A percentile compares a stretch with the other conserved stretches of the same genome.
Evolutionary conservation across 139 green algal species (phyloP).

Genomic region (Astrephomene gubernaculifera): DNA sequence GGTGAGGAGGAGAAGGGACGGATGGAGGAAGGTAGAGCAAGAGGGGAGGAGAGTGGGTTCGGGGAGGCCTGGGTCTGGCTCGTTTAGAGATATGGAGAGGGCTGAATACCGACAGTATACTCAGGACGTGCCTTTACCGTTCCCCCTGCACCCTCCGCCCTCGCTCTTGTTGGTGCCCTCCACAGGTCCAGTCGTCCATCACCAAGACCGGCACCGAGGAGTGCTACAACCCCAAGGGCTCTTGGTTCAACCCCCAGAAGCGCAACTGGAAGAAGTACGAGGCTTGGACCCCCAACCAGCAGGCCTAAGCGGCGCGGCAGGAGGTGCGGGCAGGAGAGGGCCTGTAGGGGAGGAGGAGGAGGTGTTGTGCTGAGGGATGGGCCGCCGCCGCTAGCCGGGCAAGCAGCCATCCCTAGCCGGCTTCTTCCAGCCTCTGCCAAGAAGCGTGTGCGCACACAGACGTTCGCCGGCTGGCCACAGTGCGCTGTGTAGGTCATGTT

Average conservation of each 20-base stretch:
- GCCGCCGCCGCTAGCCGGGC: too few relatives aligned
- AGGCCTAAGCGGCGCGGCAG: not conserved
- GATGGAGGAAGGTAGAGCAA: not conserved
- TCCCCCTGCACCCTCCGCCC: not conserved
- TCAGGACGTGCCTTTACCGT: not conserved
- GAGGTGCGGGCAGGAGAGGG: not conserved
- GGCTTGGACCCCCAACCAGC: constrained; percentile 22
- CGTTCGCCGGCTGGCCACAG: too few relatives aligned
- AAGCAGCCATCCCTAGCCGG: too few relatives aligned
- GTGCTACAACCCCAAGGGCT: constrained; percentile 68
- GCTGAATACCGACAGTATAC: too few relatives aligned
- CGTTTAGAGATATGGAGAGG: too few relatives aligned
- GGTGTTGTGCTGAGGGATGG: too few relatives aligned
- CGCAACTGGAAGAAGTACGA: constrained; percentile 68
- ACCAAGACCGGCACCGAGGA: constrained; percentile 54
- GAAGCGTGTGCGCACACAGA: not conserved
- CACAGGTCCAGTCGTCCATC: not conserved
- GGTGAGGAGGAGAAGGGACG: not conserved
- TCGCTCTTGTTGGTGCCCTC: not conserved
- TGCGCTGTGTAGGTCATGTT: too few relatives aligned
- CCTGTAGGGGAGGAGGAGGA: not conserved
- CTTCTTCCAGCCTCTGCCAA: not conserved
- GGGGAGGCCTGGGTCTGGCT: too few relatives aligned
- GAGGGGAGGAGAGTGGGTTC: not conserved
- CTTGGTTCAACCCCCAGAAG: constrained; percentile 59